These are phyloP conservation scores for Hemisphaericaspora lyxosophila DNA, from an alignment of 1,139 yeast species.

Conservation along the genomic window DNA sequence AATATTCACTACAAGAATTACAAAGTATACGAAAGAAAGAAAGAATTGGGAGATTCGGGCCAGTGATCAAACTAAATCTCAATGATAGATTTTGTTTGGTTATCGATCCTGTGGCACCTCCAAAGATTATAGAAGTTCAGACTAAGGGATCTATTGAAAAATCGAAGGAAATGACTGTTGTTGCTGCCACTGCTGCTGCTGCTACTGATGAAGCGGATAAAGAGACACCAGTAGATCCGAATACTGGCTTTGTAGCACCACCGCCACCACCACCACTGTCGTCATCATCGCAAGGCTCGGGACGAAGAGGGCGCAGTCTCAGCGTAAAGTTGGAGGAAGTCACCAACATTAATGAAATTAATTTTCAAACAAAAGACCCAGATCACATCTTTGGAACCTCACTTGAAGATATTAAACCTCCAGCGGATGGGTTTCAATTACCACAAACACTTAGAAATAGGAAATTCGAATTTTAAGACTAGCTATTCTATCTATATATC, in stretches of 20 bases:
- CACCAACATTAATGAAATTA: constrained; percentile 1
- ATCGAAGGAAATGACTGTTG: too few relatives aligned
- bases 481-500: too few relatives aligned
- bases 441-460: constrained; percentile 4
- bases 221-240: too few relatives aligned
- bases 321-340: constrained; percentile 12
- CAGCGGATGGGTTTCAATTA: constrained; percentile 12
- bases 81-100: constrained; percentile 30
- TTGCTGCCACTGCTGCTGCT: too few relatives aligned
- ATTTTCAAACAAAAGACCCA: constrained; percentile 4
- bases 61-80: constrained; percentile 26
- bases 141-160: background rate
- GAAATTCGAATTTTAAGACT: too few relatives aligned
- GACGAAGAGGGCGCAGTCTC: too few relatives aligned
- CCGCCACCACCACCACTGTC: too few relatives aligned
- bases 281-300: too few relatives aligned
- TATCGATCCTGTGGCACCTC: constrained; percentile 33
- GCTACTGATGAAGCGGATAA: too few relatives aligned
- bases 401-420: constrained; percentile 10
- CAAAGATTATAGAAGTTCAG: constrained; percentile 17
- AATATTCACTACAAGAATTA: constrained; percentile 21
- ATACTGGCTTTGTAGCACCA: too few relatives aligned
- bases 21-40: constrained; percentile 20
- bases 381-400: constrained; percentile 11
- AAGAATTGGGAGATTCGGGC: constrained; percentile 22